Conservation (phyloP, 2,329 filamentous ascomycete species). For the Pseudogymnoascus sp. region DNA sequence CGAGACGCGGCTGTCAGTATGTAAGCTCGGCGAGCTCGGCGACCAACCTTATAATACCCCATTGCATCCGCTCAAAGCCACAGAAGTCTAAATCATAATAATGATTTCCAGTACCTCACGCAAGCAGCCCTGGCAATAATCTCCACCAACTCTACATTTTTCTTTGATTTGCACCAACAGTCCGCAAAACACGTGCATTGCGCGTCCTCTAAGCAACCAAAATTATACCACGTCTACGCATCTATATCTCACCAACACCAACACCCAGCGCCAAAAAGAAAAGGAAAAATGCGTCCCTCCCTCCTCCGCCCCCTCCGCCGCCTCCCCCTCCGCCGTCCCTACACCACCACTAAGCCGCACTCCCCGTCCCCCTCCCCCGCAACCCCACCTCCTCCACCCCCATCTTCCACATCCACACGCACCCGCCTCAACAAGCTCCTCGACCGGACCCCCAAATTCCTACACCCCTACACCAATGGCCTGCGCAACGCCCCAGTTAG, state of each 20-base stretch:
- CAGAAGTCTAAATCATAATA: neutral
- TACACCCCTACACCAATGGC: conserved; percentile 60
- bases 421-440: conserved; percentile 14
- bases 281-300: neutral
- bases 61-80: neutral
- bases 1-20: neutral
- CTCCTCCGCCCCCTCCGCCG: neutral
- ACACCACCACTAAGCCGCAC: neutral
- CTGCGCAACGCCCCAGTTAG: conserved; percentile 71
- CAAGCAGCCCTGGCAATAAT: neutral
- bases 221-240: neutral
- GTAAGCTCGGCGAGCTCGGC: neutral
- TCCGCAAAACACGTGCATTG: neutral
- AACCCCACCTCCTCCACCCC: conserved; percentile 2
- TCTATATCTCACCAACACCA: neutral
- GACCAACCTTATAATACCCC: neutral
- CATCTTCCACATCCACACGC: neutral
- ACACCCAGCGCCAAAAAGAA: neutral
- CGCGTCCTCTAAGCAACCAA: neutral
- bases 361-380: neutral
- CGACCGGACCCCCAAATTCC: conserved; percentile 45
- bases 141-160: neutral
- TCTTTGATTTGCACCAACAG: neutral
- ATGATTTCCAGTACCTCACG: neutral
- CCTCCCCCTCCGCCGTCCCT: neutral